Conservation (phyloP, 768 basidiomycete genomes). For the Hypholoma fasciculare region DNA sequence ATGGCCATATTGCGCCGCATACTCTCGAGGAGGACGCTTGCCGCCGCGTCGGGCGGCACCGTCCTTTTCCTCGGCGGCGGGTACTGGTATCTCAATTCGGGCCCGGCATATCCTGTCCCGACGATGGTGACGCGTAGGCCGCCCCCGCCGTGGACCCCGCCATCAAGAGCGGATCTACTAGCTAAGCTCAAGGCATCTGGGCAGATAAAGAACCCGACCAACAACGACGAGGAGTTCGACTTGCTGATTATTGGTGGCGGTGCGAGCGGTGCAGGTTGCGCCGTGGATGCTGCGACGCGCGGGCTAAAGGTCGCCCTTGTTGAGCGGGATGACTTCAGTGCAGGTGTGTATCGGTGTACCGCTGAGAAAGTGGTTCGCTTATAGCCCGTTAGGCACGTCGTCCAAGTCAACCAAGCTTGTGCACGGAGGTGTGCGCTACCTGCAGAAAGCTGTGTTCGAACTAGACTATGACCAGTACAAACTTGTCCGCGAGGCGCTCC, state of each 20-base stretch:
- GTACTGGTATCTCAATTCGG: conserved; percentile 75
- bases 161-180: conserved; percentile 66
- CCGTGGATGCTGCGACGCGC: conserved; percentile 89
- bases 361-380: background rate
- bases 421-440: conserved; percentile 95
- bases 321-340: conserved; percentile 89
- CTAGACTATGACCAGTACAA: conserved; percentile 97
- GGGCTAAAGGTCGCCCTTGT: conserved; percentile 93
- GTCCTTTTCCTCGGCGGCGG: conserved; percentile 54
- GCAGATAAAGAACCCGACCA: conserved; percentile 14
- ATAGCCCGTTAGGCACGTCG: conserved; percentile 67
- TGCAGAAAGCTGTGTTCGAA: conserved; percentile 95
- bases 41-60: conserved; percentile 52
- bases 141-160: conserved; percentile 80
- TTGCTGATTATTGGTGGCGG: conserved; percentile 48
- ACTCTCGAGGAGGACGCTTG: conserved; percentile 58
- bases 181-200: conserved; percentile 51
- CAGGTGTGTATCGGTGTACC: conserved; percentile 50
- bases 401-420: conserved; percentile 98
- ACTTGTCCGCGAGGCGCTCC: conserved; percentile 92
- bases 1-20: conserved; percentile 40
- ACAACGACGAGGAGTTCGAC: conserved; percentile 24
- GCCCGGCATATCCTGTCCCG: conserved; percentile 63
- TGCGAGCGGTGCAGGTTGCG: conserved; percentile 95
- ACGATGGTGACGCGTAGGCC: conserved; percentile 69